phyloP scores from a whole-genome alignment of 2,329 filamentous ascomycete species.

The Trichoderma harzianum region DNA sequence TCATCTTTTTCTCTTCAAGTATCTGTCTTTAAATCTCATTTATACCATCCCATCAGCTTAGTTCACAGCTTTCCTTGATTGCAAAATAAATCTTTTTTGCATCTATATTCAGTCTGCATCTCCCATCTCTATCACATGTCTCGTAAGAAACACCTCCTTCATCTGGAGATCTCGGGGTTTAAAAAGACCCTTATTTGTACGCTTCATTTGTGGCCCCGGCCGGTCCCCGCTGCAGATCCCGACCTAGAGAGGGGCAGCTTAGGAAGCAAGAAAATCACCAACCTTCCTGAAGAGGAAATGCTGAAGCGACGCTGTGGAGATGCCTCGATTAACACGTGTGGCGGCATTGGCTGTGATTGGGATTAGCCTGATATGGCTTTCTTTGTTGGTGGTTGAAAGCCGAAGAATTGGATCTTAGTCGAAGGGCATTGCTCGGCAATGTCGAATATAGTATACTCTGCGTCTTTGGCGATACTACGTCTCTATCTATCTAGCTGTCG shows the following conservation, averaged over 20 bases:
- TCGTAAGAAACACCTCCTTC: not conserved
- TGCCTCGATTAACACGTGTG: not conserved
- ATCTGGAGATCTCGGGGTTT: not conserved
- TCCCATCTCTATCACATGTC: not conserved
- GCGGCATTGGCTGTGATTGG: not conserved
- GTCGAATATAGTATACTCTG: not conserved
- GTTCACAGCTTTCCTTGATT: not conserved
- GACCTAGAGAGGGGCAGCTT: not conserved
- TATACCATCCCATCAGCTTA: not conserved
- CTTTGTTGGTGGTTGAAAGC: not conserved
- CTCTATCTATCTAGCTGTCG: not conserved
- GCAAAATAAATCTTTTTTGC: not conserved
- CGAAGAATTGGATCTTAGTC: not conserved
- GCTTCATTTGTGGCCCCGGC: not conserved
- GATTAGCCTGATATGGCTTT: not conserved
- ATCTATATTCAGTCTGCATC: not conserved
- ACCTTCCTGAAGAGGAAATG: constrained; percentile 15
- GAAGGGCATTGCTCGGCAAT: not conserved
- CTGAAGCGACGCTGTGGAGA: not conserved
- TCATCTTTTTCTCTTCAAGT: not conserved
- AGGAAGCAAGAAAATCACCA: not conserved
- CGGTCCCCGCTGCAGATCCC: not conserved
- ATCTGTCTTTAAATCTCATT: too few relatives aligned
- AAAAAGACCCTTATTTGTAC: not conserved
- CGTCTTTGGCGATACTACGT: not conserved